Base-by-base conservation (phyloP, 176 grass and related monocot species). In the Musa troglodytarum region DNA sequence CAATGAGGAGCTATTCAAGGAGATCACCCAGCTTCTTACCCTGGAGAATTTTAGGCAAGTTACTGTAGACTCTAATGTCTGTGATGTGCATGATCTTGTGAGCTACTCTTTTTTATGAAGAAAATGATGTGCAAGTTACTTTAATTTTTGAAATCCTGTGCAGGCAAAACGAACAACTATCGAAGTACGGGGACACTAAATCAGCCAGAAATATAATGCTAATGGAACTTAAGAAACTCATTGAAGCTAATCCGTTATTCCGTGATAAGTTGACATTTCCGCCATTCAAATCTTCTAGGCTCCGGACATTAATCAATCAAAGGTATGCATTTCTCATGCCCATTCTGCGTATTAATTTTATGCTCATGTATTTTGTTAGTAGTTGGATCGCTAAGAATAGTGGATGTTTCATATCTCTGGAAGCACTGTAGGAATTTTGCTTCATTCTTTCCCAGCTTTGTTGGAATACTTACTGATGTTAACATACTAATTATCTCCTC, bases 191-290 rank as follows among this genome's bases (percentile, higher is more conserved):
- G 54, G 95, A 99, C 68, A 99, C 91, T 79, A 99, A 99, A 79
- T 99, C 95, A n/a, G 95, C 95, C 23, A 82, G 95, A 34, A 99
- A 89, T 78, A 99, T 99, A 81, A 99, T 99, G 95, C 88, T 99
- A n/a, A 76, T 99, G 84, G 95, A 99, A 76, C 88, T 99, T 63
- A 99, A 99, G 77, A 99, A 99, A 81, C 84, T 99, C 34, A 99
- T 99, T 1, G 95, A 99, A 74, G 95, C 91, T 1, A 99, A 99
- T 75, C 95, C 96, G 43, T 63, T 99, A 28, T 99, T 99, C 68
- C 88, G 96, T 34, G 96, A 99, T 81, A 99, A 99, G 81, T 81
- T 99, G 50, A 88, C 88, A 84, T 99, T 99, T 65, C 96, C 96
- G 20, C 80, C 91, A 72, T 99, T 99, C 78, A 99, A 99, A 84